Percentiles rank a stretch among this genome's conserved stretches.
Conservation (phyloP, 495 filamentous ascomycete species). For the Talaromyces proteolyticus region DNA sequence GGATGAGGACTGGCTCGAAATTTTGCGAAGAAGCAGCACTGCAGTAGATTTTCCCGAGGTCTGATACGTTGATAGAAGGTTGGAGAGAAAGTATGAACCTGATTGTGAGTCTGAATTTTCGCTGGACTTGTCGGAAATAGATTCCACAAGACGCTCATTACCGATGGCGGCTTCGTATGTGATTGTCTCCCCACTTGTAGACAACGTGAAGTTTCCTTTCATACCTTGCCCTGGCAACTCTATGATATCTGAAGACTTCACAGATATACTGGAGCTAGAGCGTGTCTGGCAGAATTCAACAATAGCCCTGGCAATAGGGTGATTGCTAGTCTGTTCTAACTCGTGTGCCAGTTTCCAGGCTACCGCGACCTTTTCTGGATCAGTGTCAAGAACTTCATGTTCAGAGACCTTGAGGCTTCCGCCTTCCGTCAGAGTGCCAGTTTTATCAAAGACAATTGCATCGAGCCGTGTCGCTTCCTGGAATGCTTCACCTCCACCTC, state of each 20-base stretch:
- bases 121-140: constrained; percentile 12
- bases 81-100: constrained; percentile 31
- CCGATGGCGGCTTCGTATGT: constrained; percentile 70
- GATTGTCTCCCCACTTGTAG: constrained; percentile 9
- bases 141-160: constrained; percentile 68
- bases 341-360: constrained; percentile 52
- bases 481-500: constrained; percentile 94
- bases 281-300: constrained; percentile 53
- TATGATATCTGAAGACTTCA: constrained; percentile 46
- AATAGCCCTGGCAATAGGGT: constrained; percentile 85
- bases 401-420: constrained; percentile 77
- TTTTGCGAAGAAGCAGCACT: constrained; percentile 50
- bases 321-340: constrained; percentile 77
- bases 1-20: constrained; percentile 11
- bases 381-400: constrained; percentile 47
- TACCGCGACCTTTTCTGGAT: constrained; percentile 24
- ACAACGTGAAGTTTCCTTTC: constrained; percentile 57
- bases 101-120: constrained; percentile 10
- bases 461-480: constrained; percentile 86
- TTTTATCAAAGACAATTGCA: constrained; percentile 93
- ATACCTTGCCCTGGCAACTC: constrained; percentile 83
- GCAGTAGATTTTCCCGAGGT: constrained; percentile 66
- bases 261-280: constrained; percentile 8
- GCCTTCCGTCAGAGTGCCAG: constrained; percentile 83
- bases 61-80: constrained; percentile 60